A percentile compares a stretch with the other conserved stretches of the same genome.
Conservation (phyloP, 1,284 basidiomycete genomes). For the Thecaphora thlaspeos region DNA sequence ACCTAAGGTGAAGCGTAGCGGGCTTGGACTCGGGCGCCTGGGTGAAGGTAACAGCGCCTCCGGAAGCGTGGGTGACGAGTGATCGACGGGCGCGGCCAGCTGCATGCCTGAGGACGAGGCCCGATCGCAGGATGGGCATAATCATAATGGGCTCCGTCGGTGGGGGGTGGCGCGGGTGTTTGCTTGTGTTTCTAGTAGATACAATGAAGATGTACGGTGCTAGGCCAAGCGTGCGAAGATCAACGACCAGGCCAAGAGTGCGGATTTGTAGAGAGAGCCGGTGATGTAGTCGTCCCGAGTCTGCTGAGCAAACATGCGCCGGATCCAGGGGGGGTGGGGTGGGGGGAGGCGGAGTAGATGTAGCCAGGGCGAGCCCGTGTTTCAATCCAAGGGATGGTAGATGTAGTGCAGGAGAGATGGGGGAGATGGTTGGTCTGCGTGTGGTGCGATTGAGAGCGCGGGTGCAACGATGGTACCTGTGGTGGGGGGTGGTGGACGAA, state of each 20-base stretch:
- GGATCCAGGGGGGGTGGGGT: too few relatives aligned
- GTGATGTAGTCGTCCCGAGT: slow-evolving; percentile 56
- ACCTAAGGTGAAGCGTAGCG: slow-evolving; percentile 87
- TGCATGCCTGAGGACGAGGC: slow-evolving; percentile 5
- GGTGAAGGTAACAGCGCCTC: slow-evolving; percentile 40
- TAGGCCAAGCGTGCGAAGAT: background rate
- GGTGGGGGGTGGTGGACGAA: too few relatives aligned
- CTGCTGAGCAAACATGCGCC: slow-evolving; percentile 47
- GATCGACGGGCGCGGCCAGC: slow-evolving; percentile 12
- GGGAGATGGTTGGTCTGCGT: too few relatives aligned
- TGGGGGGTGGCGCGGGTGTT: too few relatives aligned
- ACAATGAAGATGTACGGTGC: slow-evolving; percentile 8
- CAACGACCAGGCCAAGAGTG: slow-evolving; percentile 38
- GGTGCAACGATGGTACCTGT: too few relatives aligned
- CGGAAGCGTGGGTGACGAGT: slow-evolving; percentile 20
- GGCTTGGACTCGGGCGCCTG: slow-evolving; percentile 61
- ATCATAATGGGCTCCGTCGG: background rate
- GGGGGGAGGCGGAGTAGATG: too few relatives aligned
- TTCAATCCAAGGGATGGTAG: too few relatives aligned
- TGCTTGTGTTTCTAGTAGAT: slow-evolving; percentile 4
- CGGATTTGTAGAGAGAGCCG: slow-evolving; percentile 46
- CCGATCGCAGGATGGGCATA: background rate
- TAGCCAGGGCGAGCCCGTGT: too few relatives aligned
- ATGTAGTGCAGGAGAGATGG: too few relatives aligned
- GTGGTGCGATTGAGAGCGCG: too few relatives aligned